Evolutionary conservation across 352 stramenopile species (phyloP), one percentile per base, ranked within the genome.

Genomic region (Globisporangium takayamanum): DNA sequence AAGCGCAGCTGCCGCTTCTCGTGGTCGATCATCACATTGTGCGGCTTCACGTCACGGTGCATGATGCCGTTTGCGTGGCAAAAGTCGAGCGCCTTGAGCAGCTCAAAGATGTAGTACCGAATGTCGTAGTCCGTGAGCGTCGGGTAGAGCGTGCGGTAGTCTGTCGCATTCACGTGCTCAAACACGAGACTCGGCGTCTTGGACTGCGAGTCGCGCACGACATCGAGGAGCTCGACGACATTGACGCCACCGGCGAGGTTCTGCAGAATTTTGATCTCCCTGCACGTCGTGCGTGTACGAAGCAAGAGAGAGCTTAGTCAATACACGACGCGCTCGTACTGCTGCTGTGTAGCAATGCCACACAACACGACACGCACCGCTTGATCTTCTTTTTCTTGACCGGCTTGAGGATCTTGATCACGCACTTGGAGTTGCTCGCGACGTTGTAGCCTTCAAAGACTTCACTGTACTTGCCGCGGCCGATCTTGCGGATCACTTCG

Each of bases 371-470:
- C 10, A 57, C 76, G 44, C 44, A 91, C 66, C 95, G 84, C 72
- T 99, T 99, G 73, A 99, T 99, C 83, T 99, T 99, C 81, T 99
- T 99, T 87, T 99, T 99, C 88, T 99, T 99, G n/a, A 99, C 97
- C 15, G 97, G 97, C 78, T 99, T 99, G 51, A 99, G 86, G 68
- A 99, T 99, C 85, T 99, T 99, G 63, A 99, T 97, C n/a, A 99
- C 97, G 72, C 97, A 99, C 64, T 98, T 97, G 39, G 84, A 91
- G 64, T 97, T 97, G 71, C 96, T 99, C 20, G 78, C 75, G 26
- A 98, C 87, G 65, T 99, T 99, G 68, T 98, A 93, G n/a, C 97
- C 97, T 66, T 98, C 89, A 63, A 98, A 98, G 53, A 99, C 96
- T 67, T 99, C 97, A 60, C 87, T 98, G 78, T 99, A 99, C 84